Evolutionary conservation across 2,329 filamentous ascomycete genomes (phyloP).

Genomic region (Aspergillus jensenii): DNA sequence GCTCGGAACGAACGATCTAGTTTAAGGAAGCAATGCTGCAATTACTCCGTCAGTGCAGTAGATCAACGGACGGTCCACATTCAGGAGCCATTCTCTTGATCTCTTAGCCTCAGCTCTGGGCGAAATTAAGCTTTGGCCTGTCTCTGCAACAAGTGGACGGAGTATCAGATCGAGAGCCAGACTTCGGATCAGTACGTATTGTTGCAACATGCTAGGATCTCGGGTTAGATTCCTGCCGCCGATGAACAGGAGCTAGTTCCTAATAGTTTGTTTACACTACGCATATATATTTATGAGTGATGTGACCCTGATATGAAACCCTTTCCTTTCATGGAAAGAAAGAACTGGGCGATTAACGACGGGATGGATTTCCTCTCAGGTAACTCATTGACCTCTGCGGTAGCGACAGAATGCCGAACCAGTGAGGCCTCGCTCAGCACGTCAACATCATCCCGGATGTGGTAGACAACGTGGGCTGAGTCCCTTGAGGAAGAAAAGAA

Average conservation of each 20-base stretch:
- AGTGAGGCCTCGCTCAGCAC: constrained; percentile 40
- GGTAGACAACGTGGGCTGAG: constrained; percentile 43
- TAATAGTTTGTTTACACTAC: background rate
- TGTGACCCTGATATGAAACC: constrained; percentile 54
- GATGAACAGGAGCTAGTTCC: background rate
- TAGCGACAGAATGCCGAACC: constrained; percentile 48
- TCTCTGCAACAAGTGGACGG: background rate
- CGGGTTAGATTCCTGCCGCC: no score
- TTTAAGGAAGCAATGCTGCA: background rate
- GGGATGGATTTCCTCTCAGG: constrained; percentile 41
- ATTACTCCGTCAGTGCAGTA: background rate
- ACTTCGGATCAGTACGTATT: no score
- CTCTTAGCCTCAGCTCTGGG: background rate
- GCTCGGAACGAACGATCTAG: background rate
- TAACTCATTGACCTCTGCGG: constrained; percentile 38
- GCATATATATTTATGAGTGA: constrained; percentile 8
- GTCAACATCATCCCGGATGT: constrained; percentile 38
- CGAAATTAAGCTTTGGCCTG: background rate
- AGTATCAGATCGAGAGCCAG: no score
- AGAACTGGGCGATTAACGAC: constrained; percentile 52
- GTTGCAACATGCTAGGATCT: no score
- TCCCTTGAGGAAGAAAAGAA: constrained; percentile 32
- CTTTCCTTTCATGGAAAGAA: constrained; percentile 45
- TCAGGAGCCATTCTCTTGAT: background rate
- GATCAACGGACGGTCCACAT: background rate